Percentiles rank a stretch among this genome's conserved stretches.
Evolutionary conservation across 2,329 filamentous ascomycete species (phyloP).

Genomic region (Pseudogymnoascus sp.): DNA sequence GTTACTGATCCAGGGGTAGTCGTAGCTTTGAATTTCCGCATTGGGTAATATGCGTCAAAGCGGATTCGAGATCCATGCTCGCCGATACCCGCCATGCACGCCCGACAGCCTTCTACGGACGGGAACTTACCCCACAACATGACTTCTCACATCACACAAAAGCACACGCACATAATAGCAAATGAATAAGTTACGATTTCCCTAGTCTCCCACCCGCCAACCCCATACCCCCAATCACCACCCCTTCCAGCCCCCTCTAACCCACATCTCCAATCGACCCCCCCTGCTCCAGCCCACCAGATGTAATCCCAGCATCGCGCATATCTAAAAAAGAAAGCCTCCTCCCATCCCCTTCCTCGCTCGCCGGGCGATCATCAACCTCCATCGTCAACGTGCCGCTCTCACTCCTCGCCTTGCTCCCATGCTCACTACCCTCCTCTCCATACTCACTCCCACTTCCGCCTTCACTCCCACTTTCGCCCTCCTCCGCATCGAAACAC

Average conservation of each 20-base stretch:
- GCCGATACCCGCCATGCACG: no score
- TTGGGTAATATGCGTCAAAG: no score
- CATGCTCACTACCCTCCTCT: background rate
- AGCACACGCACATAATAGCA: background rate
- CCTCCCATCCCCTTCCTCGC: background rate
- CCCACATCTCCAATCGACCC: background rate
- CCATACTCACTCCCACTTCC: background rate
- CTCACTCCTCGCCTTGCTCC: background rate
- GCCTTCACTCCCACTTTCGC: background rate
- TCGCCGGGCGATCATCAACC: background rate
- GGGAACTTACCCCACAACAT: background rate
- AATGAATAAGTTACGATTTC: background rate
- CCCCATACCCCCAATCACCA: background rate
- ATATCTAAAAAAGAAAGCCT: constrained; percentile 1
- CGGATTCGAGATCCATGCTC: no score
- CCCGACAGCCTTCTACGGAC: no score
- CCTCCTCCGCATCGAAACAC: background rate
- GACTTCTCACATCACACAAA: background rate
- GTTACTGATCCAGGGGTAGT: no score
- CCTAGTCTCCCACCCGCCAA: background rate
- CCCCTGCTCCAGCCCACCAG: background rate
- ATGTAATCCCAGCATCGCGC: background rate
- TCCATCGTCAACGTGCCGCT: background rate
- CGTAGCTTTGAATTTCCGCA: no score
- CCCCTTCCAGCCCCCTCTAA: background rate